Conservation (phyloP, 805 yeast species). For the Lachancea waltii region DNA sequence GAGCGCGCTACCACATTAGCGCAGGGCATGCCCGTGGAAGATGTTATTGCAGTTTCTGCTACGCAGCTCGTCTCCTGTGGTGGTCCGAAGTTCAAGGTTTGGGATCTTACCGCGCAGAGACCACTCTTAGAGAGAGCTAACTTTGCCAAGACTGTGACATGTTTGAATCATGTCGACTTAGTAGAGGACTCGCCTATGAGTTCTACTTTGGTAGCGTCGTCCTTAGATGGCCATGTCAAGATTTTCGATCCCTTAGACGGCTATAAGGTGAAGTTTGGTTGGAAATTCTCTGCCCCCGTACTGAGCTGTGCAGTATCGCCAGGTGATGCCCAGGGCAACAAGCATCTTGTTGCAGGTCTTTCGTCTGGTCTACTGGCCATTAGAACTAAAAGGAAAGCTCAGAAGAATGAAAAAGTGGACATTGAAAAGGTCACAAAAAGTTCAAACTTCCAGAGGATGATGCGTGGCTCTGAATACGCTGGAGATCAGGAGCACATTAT, state of each 20-base stretch:
- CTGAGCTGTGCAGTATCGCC: constrained; percentile 88
- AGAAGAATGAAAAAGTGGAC: constrained; percentile 13
- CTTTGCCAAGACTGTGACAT: constrained; percentile 91
- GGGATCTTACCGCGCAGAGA: constrained; percentile 82
- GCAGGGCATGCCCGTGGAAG: constrained; percentile 81
- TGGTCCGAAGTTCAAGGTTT: constrained; percentile 75
- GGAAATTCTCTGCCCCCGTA: constrained; percentile 96
- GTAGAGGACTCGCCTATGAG: constrained; percentile 28
- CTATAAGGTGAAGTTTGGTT: constrained; percentile 91
- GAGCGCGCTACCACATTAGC: constrained; percentile 53
- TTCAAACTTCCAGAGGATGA: constrained; percentile 68
- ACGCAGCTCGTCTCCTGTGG: constrained; percentile 70
- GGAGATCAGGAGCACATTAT: constrained; percentile 82
- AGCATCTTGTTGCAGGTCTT: constrained; percentile 89
- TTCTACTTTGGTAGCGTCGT: constrained; percentile 74
- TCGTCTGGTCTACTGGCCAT: constrained; percentile 84
- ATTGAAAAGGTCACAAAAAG: constrained; percentile 29
- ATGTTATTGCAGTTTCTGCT: constrained; percentile 68
- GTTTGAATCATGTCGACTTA: constrained; percentile 39
- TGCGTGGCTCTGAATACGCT: constrained; percentile 83
- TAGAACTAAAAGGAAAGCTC: constrained; percentile 73
- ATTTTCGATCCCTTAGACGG: constrained; percentile 73
- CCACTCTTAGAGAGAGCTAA: constrained; percentile 64
- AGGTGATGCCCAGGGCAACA: constrained; percentile 35
- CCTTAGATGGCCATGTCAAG: constrained; percentile 95